Conservation (phyloP, 495 filamentous ascomycete species). For the Hypomontagnella monticulosa region DNA sequence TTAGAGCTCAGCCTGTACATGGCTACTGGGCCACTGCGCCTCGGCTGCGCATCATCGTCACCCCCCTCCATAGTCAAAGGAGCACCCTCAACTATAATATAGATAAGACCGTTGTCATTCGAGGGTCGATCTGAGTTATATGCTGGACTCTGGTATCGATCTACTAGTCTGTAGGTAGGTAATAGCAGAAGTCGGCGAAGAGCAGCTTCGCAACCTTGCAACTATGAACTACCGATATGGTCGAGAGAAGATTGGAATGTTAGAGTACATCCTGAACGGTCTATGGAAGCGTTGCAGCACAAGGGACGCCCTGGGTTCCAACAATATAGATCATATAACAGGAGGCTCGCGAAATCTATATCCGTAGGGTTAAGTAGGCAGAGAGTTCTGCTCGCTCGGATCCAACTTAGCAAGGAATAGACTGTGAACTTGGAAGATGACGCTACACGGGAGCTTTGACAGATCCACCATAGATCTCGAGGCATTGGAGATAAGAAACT, state of each 20-base stretch:
- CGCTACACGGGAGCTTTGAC: not conserved
- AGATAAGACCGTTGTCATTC: slow-evolving; percentile 2
- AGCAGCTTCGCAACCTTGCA: not conserved
- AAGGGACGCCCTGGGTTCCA: slow-evolving; percentile 4
- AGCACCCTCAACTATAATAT: slow-evolving; percentile 16
- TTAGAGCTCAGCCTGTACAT: slow-evolving; percentile 74
- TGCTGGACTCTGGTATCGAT: slow-evolving; percentile 1
- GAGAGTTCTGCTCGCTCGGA: not conserved
- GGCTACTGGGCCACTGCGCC: slow-evolving; percentile 50
- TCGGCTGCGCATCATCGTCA: slow-evolving; percentile 34
- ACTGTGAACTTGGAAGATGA: slow-evolving; percentile 16
- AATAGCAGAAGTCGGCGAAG: not conserved
- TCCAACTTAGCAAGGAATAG: not conserved
- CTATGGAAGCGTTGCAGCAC: slow-evolving; percentile 2
- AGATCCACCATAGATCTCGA: not conserved
- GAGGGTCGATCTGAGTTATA: slow-evolving; percentile 2
- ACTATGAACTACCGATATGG: slow-evolving; percentile 32
- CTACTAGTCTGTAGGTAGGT: not conserved
- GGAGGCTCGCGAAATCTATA: not conserved
- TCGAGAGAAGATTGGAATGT: slow-evolving; percentile 18
- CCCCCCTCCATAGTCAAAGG: slow-evolving; percentile 44
- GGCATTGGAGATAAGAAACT: slow-evolving; percentile 5
- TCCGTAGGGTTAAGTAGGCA: not conserved
- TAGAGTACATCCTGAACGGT: slow-evolving; percentile 33
- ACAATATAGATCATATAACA: too few relatives aligned